These are phyloP conservation scores for Psilocybe tampanensis DNA, from an alignment of 768 basidiomycete species.

Conservation along the genomic window DNA sequence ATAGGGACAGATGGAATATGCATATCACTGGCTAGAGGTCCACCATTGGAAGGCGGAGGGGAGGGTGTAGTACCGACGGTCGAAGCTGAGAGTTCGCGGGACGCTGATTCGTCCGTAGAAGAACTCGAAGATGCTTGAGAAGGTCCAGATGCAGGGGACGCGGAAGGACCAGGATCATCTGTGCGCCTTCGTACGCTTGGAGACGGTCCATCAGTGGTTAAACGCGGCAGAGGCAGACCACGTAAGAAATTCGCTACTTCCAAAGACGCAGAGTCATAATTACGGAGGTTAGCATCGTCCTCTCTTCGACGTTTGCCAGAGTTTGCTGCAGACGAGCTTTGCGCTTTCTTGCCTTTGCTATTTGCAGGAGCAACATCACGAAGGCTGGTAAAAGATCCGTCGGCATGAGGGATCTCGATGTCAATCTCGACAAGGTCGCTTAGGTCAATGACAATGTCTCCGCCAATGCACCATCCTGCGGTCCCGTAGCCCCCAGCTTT, in stretches of 20 bases:
- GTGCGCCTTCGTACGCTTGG: constrained; percentile 38
- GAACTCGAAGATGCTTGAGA: constrained; percentile 21
- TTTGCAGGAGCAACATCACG: constrained; percentile 52
- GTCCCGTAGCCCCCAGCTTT: constrained; percentile 93
- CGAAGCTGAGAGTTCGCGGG: constrained; percentile 22
- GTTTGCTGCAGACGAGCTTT: constrained; percentile 15
- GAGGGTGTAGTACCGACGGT: constrained; percentile 33
- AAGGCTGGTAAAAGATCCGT: constrained; percentile 63
- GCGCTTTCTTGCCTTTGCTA: constrained; percentile 55
- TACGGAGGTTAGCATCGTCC: constrained; percentile 51
- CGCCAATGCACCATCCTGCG: constrained; percentile 86
- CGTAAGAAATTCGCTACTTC: constrained; percentile 53
- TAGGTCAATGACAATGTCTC: constrained; percentile 85
- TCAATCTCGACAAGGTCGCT: constrained; percentile 66
- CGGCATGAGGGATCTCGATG: constrained; percentile 59
- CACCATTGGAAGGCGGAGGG: constrained; percentile 13
- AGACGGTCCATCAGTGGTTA: constrained; percentile 30
- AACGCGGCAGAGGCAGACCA: constrained; percentile 31
- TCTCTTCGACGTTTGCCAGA: constrained; percentile 59
- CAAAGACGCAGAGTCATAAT: constrained; percentile 58
- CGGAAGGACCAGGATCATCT: constrained; percentile 21
- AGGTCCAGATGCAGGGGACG: neutral
- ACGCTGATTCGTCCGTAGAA: constrained; percentile 6
- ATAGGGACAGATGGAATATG: neutral
- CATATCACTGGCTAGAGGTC: neutral